phyloP scores from a whole-genome alignment of 208 protist species.

The Leishmania turanica region DNA sequence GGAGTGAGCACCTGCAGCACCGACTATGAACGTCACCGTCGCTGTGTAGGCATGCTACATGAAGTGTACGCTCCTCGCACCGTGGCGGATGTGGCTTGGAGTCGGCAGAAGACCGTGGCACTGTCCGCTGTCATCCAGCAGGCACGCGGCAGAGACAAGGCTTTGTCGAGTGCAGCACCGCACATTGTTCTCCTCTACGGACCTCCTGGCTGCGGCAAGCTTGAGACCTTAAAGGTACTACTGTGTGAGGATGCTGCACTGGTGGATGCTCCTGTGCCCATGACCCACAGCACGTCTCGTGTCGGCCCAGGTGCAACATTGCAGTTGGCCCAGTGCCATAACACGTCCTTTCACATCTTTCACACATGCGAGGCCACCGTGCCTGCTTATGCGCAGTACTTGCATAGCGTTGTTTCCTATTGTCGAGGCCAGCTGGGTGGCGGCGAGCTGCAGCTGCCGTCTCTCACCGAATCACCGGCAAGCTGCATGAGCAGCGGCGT shows the following conservation, averaged over 20 bases:
- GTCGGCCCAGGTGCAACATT: neutral
- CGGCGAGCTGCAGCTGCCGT: conserved; percentile 10
- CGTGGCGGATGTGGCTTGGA: conserved; percentile 65
- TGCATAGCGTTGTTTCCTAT: conserved; percentile 25
- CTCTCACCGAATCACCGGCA: conserved; percentile 1
- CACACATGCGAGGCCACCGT: conserved; percentile 40
- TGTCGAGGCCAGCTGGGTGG: conserved; percentile 31
- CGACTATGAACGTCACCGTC: conserved; percentile 4
- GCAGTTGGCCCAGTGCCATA: neutral
- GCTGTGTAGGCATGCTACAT: conserved; percentile 53
- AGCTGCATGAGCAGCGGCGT: neutral
- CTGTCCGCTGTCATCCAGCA: conserved; percentile 41
- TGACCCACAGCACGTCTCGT: neutral
- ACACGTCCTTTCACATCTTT: conserved; percentile 21
- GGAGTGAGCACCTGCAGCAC: neutral
- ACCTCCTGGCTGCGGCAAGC: conserved; percentile 78
- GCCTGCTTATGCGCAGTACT: conserved; percentile 28
- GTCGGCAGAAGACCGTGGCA: conserved; percentile 60
- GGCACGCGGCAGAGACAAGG: conserved; percentile 5
- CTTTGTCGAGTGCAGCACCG: conserved; percentile 10
- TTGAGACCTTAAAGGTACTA: conserved; percentile 55
- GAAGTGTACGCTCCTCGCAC: conserved; percentile 67
- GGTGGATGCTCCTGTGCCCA: neutral
- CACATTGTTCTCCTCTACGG: conserved; percentile 73
- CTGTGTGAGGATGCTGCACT: conserved; percentile 26